Evolutionary conservation across 345 rosid genomes (phyloP).

Genomic region (Adansonia digitata): DNA sequence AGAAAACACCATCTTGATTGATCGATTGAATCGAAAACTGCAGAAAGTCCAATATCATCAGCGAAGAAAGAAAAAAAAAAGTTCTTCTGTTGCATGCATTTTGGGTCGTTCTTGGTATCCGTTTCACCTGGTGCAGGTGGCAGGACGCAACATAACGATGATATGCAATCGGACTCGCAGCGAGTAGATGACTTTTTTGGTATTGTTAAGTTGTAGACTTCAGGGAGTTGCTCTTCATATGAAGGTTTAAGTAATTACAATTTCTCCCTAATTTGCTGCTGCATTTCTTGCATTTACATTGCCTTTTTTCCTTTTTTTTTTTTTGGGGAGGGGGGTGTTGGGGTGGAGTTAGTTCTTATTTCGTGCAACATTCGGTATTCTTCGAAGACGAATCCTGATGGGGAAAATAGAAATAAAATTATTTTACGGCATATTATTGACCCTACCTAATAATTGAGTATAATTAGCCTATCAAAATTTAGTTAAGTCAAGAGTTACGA

Average conservation of each 20-base stretch:
- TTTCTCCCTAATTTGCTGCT: neutral
- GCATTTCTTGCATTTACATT: neutral
- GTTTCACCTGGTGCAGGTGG: neutral
- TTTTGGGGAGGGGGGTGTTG: neutral
- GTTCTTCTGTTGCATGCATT: neutral
- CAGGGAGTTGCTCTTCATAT: neutral
- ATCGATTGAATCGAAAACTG: neutral
- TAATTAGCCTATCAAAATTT: no score
- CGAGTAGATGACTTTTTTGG: neutral
- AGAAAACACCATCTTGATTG: conserved; percentile 56
- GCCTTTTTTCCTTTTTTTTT: neutral
- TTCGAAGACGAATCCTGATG: neutral
- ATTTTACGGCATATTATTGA: neutral
- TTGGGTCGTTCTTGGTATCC: neutral
- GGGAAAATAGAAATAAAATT: neutral
- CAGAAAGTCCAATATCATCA: neutral
- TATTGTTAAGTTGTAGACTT: neutral
- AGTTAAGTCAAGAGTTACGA: no score
- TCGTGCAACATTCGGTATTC: neutral
- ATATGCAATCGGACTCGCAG: neutral
- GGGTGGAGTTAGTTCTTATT: no score
- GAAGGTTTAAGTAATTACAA: neutral
- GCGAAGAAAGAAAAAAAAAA: no score
- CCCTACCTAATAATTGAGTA: no score
- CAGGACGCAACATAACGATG: neutral